A percentile compares a stretch with the other conserved stretches of the same genome.
These are phyloP conservation scores for Alliaria petiolata DNA, from an alignment of 345 rosid genomes.

Conservation along the genomic window DNA sequence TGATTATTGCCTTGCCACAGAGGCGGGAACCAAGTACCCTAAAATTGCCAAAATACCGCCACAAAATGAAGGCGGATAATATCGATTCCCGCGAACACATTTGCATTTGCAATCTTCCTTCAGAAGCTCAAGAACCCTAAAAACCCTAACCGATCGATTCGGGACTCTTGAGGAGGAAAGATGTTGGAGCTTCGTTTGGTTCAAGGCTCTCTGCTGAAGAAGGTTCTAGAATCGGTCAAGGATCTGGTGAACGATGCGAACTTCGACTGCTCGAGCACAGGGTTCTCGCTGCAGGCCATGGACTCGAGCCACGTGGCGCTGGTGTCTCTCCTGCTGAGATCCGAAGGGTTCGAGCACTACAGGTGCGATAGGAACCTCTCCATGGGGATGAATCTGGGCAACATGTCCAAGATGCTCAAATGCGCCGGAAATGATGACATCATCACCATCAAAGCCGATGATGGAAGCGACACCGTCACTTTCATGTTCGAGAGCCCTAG, in stretches of 20 bases:
- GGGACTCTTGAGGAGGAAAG: neutral
- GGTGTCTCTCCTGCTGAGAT: conserved; percentile 81
- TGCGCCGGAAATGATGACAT: conserved; percentile 97
- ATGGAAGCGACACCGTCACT: conserved; percentile 92
- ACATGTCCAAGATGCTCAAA: conserved; percentile 93
- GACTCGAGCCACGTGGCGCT: conserved; percentile 99
- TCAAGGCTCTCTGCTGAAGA: conserved; percentile 93
- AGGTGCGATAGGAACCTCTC: conserved; percentile 93
- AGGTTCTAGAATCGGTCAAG: conserved; percentile 86
- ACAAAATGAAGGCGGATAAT: neutral
- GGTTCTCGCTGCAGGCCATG: conserved; percentile 98
- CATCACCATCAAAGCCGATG: conserved; percentile 95
- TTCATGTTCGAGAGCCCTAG: conserved; percentile 99
- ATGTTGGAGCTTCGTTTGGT: conserved; percentile 96
- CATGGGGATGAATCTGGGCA: conserved; percentile 92
- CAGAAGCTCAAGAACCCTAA: conserved; percentile 24
- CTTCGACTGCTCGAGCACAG: conserved; percentile 94
- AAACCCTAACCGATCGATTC: neutral
- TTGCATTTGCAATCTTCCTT: neutral
- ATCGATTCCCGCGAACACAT: conserved; percentile 19
- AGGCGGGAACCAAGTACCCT: conserved; percentile 30
- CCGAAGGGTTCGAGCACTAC: conserved; percentile 99
- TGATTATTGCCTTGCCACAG: neutral
- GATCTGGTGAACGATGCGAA: conserved; percentile 95
- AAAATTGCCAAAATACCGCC: conserved; percentile 18